These are phyloP conservation scores for Aspergillus caelatus DNA, from an alignment of 2,329 filamentous ascomycete genomes.

Conservation along the genomic window DNA sequence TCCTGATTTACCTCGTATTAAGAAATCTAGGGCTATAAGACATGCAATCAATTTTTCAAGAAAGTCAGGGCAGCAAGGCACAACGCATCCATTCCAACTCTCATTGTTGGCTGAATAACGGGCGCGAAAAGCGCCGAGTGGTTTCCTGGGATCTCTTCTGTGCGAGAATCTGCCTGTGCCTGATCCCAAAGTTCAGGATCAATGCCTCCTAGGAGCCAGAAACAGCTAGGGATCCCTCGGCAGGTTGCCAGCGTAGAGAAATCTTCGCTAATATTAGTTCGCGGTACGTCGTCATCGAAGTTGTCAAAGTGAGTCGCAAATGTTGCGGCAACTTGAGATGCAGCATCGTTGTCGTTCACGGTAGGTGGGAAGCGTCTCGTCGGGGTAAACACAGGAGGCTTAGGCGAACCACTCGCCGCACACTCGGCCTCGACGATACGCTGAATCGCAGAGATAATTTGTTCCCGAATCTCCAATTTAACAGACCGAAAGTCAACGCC, in stretches of 20 bases:
- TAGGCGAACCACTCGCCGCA: constrained; percentile 53
- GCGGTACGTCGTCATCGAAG: constrained; percentile 34
- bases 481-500: constrained; percentile 59
- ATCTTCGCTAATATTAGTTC: constrained; percentile 56
- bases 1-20: too few species aligned
- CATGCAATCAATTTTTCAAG: constrained; percentile 19
- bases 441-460: constrained; percentile 51
- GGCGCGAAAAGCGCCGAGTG: constrained; percentile 64
- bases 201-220: constrained; percentile 61
- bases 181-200: constrained; percentile 55
- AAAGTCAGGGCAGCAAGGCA: constrained; percentile 54
- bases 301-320: constrained; percentile 54
- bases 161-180: constrained; percentile 47
- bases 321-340: constrained; percentile 45
- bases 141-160: constrained; percentile 58
- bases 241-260: constrained; percentile 59
- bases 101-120: constrained; percentile 61
- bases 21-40: too few species aligned
- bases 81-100: constrained; percentile 55
- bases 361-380: constrained; percentile 57
- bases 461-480: constrained; percentile 48
- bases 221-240: constrained; percentile 54
- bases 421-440: constrained; percentile 62
- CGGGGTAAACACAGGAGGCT: constrained; percentile 50
- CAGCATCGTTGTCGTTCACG: constrained; percentile 53